Conservation (phyloP, 108 stramenopile species). For the Skeletonema grethae region DNA sequence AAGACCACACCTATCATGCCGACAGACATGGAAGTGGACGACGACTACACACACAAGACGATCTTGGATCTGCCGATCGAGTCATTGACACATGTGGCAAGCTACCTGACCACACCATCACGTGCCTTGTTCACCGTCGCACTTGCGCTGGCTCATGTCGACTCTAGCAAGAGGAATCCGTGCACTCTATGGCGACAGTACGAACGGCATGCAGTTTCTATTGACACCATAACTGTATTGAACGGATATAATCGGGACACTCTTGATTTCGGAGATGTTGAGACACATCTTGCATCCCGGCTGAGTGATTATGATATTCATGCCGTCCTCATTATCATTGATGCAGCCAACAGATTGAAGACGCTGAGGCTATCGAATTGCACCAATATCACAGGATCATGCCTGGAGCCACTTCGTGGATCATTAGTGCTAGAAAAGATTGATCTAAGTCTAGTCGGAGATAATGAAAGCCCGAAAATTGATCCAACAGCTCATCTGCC, state of each 20-base stretch:
- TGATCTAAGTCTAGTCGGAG: slow-evolving; percentile 16
- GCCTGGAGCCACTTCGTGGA: slow-evolving; percentile 31
- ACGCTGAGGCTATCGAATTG: slow-evolving; percentile 10
- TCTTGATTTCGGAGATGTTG: slow-evolving; percentile 22
- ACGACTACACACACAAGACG: too few species aligned
- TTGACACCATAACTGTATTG: background rate
- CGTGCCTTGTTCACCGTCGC: slow-evolving; percentile 7
- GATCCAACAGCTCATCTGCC: background rate
- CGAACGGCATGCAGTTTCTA: background rate
- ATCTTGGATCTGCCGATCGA: background rate
- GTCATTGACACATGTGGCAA: background rate
- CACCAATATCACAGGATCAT: slow-evolving; percentile 7
- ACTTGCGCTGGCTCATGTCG: background rate
- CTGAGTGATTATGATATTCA: slow-evolving; percentile 10
- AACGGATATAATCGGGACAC: background rate
- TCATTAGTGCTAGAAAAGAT: slow-evolving; percentile 15
- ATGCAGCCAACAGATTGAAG: slow-evolving; percentile 9
- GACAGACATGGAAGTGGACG: too few species aligned
- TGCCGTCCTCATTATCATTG: background rate
- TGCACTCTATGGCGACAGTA: background rate
- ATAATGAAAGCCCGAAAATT: background rate
- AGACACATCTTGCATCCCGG: background rate
- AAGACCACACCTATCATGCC: too few species aligned
- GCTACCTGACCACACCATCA: background rate
- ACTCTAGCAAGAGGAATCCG: background rate